Base-by-base conservation (phyloP, 2,329 filamentous ascomycete species). In the Trichoderma brevicompactum region DNA sequence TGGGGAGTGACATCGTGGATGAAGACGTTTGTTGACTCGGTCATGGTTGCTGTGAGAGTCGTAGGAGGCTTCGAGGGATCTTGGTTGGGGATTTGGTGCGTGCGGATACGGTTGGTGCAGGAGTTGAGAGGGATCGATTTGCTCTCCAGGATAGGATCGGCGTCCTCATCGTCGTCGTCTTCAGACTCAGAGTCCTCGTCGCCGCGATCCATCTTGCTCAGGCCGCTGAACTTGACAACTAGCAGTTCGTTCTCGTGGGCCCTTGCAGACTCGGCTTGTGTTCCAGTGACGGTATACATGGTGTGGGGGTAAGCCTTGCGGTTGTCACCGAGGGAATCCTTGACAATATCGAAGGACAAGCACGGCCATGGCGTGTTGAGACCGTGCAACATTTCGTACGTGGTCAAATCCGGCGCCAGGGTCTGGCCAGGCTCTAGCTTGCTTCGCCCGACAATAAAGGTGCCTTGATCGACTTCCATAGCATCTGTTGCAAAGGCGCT, bases 321-420 rank as follows among this genome's bases (percentile, higher is more conserved):
- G 78, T 92, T 89, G 75, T 97, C 90, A 70, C 95, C 95, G 17
- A 99, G 85, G 60, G 84, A 83, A 79, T 99, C 95, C 72, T 85
- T 89, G 68, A 99, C 79, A 67, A 99, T 90, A 76, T 98, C 95
- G 79, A 97, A 97, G 2, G 94, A 98, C 15, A 99, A 85, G 76
- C 95, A 99, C 3, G 95, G 95, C 95, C 95, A 99, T 1, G 93
- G 93, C 7, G 94, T 94, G 78, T 91, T 95, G 69, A 99, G 86
- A 68, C 88, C 92, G 82, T 99, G 95, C 66, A 99, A 87, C 93
- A 99, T 96, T 77, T 97, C 91, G 81, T 99, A 99, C 6, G 94
- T 94, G n/a, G 91, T 92, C 66, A 92, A 84, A 79, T 99, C 95
- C 13, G 95, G 94, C 3, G 93, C 88, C 65, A 99, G 85, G 5